Evolutionary conservation across 441 rosid genomes (phyloP), one percentile per base, ranked within the genome.

Genomic region (Breynia disticha): DNA sequence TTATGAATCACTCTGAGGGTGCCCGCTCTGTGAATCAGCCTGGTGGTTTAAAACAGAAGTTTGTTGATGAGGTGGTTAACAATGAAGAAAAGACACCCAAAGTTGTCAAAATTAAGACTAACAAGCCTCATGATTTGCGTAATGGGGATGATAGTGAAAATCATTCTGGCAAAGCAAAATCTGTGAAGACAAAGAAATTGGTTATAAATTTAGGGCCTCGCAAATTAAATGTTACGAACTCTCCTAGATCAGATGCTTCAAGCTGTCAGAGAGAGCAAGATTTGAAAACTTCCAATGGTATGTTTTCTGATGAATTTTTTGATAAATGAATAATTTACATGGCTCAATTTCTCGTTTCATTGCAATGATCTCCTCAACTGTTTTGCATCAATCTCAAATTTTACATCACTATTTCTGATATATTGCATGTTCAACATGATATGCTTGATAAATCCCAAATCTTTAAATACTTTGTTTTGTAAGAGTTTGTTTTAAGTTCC

Each of bases 141-240:
- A 66, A 78, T 55, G 89, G 79, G 65, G 86, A 79, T 69, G 89
- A 80, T 66, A 48, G 63, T 61, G 80, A 77, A 68, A 79, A 74
- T 55, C 67, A 65, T 69, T 67, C 62, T 54, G 64, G 78, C 80
- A 78, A 79, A 66, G 75, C 70, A 12, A 83, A 83, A 75, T 63
- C 82, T 54, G 58, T 81, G 13, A 84, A 83, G 70, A 76, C 91
- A 56, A 94, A 86, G 75, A 94, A 87, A 71, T 67, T 90, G 66
- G 99, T 94, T 20, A 90, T 94, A 69, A 86, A 83, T 73, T 75
- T 94, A 20, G 95, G 99, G 61, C 74, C 93, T 5, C 75, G 95
- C 48, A 94, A 89, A 60, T 68, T 84, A 67, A 88, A 86, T 67
- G 79, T 84, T 56, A 80, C 81, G 22, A 78, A 66, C 64, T 80